These are phyloP conservation scores for Hawksworthiomyces lignivorus DNA, from an alignment of 2,329 filamentous ascomycete species.

Conservation along the genomic window DNA sequence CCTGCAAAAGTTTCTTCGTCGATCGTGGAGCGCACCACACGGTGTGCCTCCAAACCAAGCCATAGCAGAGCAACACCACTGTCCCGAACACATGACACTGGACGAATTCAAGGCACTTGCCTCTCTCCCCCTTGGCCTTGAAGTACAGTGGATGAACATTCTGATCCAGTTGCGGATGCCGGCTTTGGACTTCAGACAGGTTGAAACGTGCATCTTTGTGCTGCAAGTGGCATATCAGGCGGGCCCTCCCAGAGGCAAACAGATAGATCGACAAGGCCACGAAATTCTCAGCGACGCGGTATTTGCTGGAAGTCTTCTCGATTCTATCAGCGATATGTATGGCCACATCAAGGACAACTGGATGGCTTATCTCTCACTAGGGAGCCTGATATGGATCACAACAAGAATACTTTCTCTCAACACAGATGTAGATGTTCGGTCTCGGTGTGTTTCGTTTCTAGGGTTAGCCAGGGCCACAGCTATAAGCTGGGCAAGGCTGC, in stretches of 20 bases:
- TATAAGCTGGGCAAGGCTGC: not conserved
- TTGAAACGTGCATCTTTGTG: slow-evolving; percentile 38
- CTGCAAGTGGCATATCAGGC: slow-evolving; percentile 42
- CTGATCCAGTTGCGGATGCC: slow-evolving; percentile 40
- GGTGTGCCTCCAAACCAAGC: slow-evolving; percentile 39
- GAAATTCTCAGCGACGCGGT: slow-evolving; percentile 22
- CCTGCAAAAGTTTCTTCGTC: slow-evolving; percentile 33
- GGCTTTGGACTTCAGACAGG: slow-evolving; percentile 41
- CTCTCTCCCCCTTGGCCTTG: slow-evolving; percentile 36
- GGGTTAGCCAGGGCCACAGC: not conserved
- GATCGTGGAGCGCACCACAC: slow-evolving; percentile 18
- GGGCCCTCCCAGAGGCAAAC: slow-evolving; percentile 24
- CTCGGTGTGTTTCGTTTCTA: not conserved
- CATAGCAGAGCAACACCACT: slow-evolving; percentile 39
- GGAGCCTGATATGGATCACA: slow-evolving; percentile 31
- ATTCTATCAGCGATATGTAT: slow-evolving; percentile 23
- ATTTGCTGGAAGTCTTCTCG: slow-evolving; percentile 28
- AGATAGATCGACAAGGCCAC: slow-evolving; percentile 27
- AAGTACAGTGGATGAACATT: slow-evolving; percentile 50
- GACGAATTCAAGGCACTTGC: slow-evolving; percentile 49
- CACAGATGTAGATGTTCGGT: not conserved
- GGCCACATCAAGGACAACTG: slow-evolving; percentile 40
- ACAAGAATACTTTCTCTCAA: slow-evolving; percentile 35
- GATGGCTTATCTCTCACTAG: slow-evolving; percentile 36
- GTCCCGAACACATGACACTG: slow-evolving; percentile 39